phyloP scores from a whole-genome alignment of 371 early-diverging fungal genomes.

The Mucor irregularis region DNA sequence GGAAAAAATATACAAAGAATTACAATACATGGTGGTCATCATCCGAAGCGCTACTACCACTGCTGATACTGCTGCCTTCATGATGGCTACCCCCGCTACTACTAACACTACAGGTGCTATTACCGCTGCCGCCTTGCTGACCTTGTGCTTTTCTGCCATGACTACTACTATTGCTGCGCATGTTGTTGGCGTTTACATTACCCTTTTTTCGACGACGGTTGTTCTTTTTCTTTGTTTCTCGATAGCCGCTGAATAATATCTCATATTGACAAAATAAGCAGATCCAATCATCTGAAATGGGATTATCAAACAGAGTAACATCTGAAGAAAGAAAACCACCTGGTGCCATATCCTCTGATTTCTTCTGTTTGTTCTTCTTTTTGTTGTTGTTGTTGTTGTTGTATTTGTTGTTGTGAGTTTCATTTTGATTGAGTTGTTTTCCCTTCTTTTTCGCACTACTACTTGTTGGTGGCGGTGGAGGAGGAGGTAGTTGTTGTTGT shows the following conservation, averaged over 20 bases:
- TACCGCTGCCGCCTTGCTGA: too few species aligned
- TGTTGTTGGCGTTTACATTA: too few species aligned
- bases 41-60: too few species aligned
- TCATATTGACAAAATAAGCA: conserved; percentile 50
- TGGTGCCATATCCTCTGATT: conserved; percentile 13
- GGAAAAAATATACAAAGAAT: too few species aligned
- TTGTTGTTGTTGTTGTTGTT: background rate
- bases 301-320: conserved; percentile 24
- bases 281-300: conserved; percentile 45
- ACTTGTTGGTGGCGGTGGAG: background rate
- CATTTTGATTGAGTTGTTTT: background rate
- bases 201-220: conserved; percentile 30
- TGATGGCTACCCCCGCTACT: too few species aligned
- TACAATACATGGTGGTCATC: too few species aligned
- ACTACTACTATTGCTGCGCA: too few species aligned
- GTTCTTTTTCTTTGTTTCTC: conserved; percentile 33
- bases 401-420: background rate
- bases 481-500: background rate
- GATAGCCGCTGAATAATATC: conserved; percentile 33
- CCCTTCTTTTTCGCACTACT: conserved; percentile 5
- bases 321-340: conserved; percentile 28
- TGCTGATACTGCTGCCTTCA: too few species aligned
- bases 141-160: too few species aligned
- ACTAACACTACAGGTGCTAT: too few species aligned
- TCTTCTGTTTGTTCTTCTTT: conserved; percentile 3